phyloP scores from a whole-genome alignment of 2,329 filamentous ascomycete species.

The Fusarium secorum region DNA sequence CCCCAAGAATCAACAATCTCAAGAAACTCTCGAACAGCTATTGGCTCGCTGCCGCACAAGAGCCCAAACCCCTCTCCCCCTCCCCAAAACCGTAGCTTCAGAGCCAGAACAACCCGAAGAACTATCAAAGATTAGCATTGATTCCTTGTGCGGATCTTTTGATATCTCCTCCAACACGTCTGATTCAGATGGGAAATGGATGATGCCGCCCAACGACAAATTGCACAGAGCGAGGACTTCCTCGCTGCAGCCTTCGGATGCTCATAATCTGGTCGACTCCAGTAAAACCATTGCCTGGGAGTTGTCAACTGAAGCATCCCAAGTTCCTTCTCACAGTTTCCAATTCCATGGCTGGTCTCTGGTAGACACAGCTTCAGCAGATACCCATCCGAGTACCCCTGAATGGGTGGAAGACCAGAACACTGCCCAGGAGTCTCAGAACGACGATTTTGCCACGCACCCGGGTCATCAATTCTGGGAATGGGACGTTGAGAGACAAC shows the following conservation, averaged over 20 bases:
- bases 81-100: background rate
- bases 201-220: background rate
- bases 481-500: slow-evolving; percentile 18
- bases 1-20: slow-evolving; percentile 1
- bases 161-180: background rate
- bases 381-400: background rate
- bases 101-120: background rate
- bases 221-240: background rate
- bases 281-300: background rate
- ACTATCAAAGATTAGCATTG: background rate
- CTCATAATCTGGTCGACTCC: background rate
- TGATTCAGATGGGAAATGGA: background rate
- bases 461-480: slow-evolving; percentile 15
- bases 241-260: background rate
- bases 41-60: background rate
- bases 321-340: background rate
- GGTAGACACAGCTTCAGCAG: background rate
- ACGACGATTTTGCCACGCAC: slow-evolving; percentile 10
- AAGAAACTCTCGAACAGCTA: background rate
- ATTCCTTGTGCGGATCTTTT: background rate
- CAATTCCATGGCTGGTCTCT: background rate
- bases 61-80: background rate
- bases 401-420: background rate
- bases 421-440: background rate
- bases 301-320: background rate